phyloP scores from a whole-genome alignment of 148 eudicot species.

The Rhododendron griersonianum region DNA sequence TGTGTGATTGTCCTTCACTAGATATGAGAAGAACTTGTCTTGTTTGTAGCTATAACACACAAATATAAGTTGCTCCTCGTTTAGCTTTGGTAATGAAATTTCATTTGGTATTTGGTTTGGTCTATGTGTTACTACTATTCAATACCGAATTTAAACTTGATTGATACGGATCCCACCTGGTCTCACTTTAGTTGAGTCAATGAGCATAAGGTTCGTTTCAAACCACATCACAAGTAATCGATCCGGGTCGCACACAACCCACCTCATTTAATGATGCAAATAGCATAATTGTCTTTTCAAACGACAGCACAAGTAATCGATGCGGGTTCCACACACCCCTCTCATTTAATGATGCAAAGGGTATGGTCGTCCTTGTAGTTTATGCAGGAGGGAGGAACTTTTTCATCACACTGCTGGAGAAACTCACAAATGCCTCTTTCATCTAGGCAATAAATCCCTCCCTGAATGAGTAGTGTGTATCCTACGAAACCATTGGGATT shows the following conservation, averaged over 20 bases:
- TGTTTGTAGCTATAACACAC: neutral
- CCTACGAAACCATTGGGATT: no score
- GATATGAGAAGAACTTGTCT: neutral
- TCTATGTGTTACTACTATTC: neutral
- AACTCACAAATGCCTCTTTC: no score
- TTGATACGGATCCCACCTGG: neutral
- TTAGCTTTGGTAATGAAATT: neutral
- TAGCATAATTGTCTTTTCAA: neutral
- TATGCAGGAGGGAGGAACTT: no score
- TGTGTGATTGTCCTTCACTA: slow-evolving; percentile 8
- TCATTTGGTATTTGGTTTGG: neutral
- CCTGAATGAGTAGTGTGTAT: no score
- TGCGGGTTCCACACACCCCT: neutral
- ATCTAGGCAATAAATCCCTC: no score
- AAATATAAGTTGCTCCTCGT: slow-evolving; percentile 1
- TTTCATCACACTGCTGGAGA: no score
- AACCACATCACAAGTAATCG: neutral
- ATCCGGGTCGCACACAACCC: neutral
- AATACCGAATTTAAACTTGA: neutral
- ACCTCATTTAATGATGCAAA: no score
- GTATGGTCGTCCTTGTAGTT: neutral
- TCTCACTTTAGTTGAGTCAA: neutral
- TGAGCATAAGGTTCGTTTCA: neutral
- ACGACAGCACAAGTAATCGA: neutral
- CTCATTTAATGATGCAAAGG: neutral